phyloP scores from a whole-genome alignment of 805 yeast species.

The Ogataea dorogensis region DNA sequence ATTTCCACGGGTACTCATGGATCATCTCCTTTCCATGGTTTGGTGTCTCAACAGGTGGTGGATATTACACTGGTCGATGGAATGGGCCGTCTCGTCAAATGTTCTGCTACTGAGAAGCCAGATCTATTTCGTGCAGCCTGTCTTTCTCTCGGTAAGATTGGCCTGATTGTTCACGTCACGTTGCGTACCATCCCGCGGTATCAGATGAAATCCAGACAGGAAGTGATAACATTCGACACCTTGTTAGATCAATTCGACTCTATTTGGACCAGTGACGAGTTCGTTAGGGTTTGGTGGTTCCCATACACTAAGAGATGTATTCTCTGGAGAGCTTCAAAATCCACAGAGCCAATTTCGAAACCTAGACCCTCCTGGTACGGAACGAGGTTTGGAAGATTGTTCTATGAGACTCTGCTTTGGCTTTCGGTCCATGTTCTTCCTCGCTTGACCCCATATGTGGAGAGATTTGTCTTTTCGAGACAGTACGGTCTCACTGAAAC shows the following conservation, averaged over 20 bases:
- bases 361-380: constrained; percentile 87
- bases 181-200: constrained; percentile 81
- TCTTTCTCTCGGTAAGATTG: constrained; percentile 87
- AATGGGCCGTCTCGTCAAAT: constrained; percentile 65
- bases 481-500: constrained; percentile 81
- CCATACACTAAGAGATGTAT: constrained; percentile 87
- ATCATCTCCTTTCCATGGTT: constrained; percentile 87
- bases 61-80: constrained; percentile 73
- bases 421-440: constrained; percentile 72
- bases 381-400: constrained; percentile 68
- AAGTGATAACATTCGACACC: constrained; percentile 74
- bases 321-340: constrained; percentile 85
- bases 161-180: constrained; percentile 83
- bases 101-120: constrained; percentile 61
- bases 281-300: constrained; percentile 95
- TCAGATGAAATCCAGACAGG: constrained; percentile 76
- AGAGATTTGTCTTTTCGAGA: constrained; percentile 77
- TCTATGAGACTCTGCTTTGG: constrained; percentile 80
- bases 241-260: constrained; percentile 70
- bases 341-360: constrained; percentile 57
- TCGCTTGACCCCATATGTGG: constrained; percentile 78
- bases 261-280: constrained; percentile 88
- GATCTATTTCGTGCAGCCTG: constrained; percentile 78
- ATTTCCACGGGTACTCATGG: constrained; percentile 98
- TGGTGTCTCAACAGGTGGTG: constrained; percentile 85